Conservation (phyloP, 2,329 filamentous ascomycete species). For the Xylaria sp. region DNA sequence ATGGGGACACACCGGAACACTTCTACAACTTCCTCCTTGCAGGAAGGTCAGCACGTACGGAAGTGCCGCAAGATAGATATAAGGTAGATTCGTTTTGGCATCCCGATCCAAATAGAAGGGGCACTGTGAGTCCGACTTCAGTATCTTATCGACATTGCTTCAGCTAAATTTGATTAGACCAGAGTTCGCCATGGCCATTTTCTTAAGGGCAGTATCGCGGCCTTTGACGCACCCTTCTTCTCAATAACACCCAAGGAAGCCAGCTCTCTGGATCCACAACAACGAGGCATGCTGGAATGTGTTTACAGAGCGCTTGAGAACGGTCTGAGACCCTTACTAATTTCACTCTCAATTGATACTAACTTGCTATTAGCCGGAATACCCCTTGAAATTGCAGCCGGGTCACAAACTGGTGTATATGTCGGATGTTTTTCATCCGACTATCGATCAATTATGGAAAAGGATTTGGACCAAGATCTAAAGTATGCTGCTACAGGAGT, state of each 20-base stretch:
- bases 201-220: conserved; percentile 30
- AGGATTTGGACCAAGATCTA: conserved; percentile 36
- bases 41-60: conserved; percentile 44
- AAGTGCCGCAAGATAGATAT: conserved; percentile 47
- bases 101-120: conserved; percentile 44
- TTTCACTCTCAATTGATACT: background rate
- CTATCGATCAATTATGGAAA: conserved; percentile 37
- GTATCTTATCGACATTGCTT: background rate
- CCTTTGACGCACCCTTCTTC: conserved; percentile 40
- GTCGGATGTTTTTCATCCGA: conserved; percentile 38
- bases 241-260: conserved; percentile 39
- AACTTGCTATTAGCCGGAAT: conserved; percentile 32
- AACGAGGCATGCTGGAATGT: conserved; percentile 35
- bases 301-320: conserved; percentile 38
- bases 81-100: conserved; percentile 49
- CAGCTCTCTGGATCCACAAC: conserved; percentile 36
- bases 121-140: conserved; percentile 39
- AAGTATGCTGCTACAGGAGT: conserved; percentile 37
- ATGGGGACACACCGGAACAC: conserved; percentile 42
- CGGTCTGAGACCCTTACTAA: conserved; percentile 12
- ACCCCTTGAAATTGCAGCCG: conserved; percentile 30
- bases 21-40: conserved; percentile 48
- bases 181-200: conserved; percentile 39
- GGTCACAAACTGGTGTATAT: conserved; percentile 38
- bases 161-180: conserved; percentile 22